Percentiles rank a stretch among this genome's conserved stretches.
Conservation (phyloP, 768 basidiomycete genomes). For the Amanita exitialis region DNA sequence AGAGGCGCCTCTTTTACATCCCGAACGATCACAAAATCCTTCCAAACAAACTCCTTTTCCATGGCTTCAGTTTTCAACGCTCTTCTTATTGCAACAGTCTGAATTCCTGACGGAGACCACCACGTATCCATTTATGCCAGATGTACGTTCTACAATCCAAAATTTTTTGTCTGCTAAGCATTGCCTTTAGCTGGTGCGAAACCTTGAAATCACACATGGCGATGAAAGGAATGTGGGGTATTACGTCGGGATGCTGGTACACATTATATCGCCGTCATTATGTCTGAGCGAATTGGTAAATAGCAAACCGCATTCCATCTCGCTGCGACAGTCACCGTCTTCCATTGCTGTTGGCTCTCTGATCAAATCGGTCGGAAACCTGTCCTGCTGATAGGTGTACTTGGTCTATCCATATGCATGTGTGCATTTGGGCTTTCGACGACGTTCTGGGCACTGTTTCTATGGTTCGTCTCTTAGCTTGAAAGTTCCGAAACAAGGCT, state of each 20-base stretch:
- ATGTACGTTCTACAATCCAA: constrained; percentile 29
- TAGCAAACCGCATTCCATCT: constrained; percentile 74
- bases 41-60: constrained; percentile 27
- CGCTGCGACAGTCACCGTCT: constrained; percentile 59
- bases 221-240: constrained; percentile 64
- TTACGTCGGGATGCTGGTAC: constrained; percentile 67
- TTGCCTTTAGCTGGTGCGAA: constrained; percentile 26
- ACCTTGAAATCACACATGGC: constrained; percentile 37
- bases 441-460: constrained; percentile 54
- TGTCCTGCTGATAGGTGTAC: constrained; percentile 54
- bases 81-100: constrained; percentile 45
- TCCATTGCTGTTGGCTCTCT: constrained; percentile 67
- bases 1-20: too few relatives aligned
- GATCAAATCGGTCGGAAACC: constrained; percentile 70
- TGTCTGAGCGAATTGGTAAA: neutral
- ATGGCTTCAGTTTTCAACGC: constrained; percentile 57
- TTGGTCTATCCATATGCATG: constrained; percentile 60
- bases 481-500: neutral
- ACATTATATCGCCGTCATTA: neutral
- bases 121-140: constrained; percentile 70
- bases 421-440: constrained; percentile 64
- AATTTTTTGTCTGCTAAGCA: neutral
- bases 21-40: too few relatives aligned
- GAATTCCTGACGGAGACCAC: constrained; percentile 50
- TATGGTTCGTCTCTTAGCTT: constrained; percentile 9